Conservation (phyloP, 805 yeast species). For the Zygotorulaspora florentina region DNA sequence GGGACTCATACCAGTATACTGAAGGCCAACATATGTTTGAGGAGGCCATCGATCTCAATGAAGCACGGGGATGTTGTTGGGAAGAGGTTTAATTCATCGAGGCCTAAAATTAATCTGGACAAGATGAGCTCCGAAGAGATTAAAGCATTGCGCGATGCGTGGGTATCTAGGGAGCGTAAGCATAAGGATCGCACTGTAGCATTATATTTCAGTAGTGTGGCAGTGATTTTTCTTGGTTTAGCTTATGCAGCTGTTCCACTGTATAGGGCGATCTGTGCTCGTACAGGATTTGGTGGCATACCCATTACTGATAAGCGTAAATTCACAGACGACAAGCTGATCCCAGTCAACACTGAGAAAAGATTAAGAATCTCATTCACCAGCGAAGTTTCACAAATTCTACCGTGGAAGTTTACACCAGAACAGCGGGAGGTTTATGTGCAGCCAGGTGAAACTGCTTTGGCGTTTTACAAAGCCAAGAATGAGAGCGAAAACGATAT, state of each 20-base stretch:
- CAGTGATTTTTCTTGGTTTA: constrained; percentile 65
- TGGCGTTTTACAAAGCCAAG: constrained; percentile 91
- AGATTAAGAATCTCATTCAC: constrained; percentile 83
- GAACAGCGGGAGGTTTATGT: constrained; percentile 90
- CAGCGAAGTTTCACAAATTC: constrained; percentile 81
- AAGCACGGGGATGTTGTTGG: background rate
- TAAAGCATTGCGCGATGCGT: constrained; percentile 19
- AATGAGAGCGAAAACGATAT: constrained; percentile 83
- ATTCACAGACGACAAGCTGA: constrained; percentile 80
- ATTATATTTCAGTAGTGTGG: constrained; percentile 64
- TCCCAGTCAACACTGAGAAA: constrained; percentile 81
- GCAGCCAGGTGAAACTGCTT: constrained; percentile 95
- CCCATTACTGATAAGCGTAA: constrained; percentile 81
- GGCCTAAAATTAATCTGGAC: constrained; percentile 1
- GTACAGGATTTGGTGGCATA: constrained; percentile 95
- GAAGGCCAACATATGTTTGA: background rate
- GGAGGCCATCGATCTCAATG: background rate
- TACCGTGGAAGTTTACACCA: constrained; percentile 95
- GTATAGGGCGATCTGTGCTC: constrained; percentile 84
- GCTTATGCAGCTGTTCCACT: constrained; percentile 91
- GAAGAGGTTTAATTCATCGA: background rate
- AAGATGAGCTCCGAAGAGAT: constrained; percentile 30
- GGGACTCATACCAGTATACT: background rate
- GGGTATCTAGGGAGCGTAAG: constrained; percentile 25
- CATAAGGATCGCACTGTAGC: constrained; percentile 51